Base-by-base conservation (phyloP, 2,329 filamentous ascomycete species). In the Proliferodiscus dingleyae region DNA sequence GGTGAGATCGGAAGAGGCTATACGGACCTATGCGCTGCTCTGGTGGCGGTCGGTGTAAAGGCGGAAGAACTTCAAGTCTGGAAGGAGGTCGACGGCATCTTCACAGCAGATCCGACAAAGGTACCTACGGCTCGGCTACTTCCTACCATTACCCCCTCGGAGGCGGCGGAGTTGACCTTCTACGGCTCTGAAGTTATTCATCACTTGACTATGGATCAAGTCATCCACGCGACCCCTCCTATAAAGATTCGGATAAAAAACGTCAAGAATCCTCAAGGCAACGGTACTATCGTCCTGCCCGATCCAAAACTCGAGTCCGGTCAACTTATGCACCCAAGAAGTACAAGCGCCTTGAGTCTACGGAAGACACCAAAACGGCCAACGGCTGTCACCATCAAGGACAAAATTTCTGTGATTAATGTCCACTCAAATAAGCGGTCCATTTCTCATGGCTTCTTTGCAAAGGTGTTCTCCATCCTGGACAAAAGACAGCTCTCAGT, bases 51-150 rank as follows among this genome's bases (percentile, higher is more conserved):
- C 8, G 91, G 89, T 3, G 72, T 94, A n/a, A 74, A 80, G 58
- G 93, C 93, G 1, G 73, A 84, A 43, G 93, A 98, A 66, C 76
- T 98, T 42, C 93, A 98, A 67, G 87, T 98, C 53, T 97, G 93
- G 93, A 98, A 98, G 71, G 93, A 98, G 65, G 93, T 98, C 5
- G 93, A 98, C 66, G 90, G 89, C 48, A 94, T 97, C 63, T 93
- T 95, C 68, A 83, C 78, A 2, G 75, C 76, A 5, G 91, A 96
- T 61, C 88, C 88, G 3, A 80, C 85, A 57, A 94, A 93, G 67
- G 88, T 94, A 30, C 90, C 91, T 3, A 97, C 91, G 1, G 94
- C 93, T n/a, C 78, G 85, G 37, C 74, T 98, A n/a, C 77, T 98
- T 36, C 71, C 83, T 9, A 83, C 84, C 43, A 95, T 98, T 64